A percentile compares a stretch with the other conserved stretches of the same genome.
These are phyloP conservation scores for Retiboletus fuscus DNA, from an alignment of 1,284 basidiomycete genomes.

Conservation along the genomic window DNA sequence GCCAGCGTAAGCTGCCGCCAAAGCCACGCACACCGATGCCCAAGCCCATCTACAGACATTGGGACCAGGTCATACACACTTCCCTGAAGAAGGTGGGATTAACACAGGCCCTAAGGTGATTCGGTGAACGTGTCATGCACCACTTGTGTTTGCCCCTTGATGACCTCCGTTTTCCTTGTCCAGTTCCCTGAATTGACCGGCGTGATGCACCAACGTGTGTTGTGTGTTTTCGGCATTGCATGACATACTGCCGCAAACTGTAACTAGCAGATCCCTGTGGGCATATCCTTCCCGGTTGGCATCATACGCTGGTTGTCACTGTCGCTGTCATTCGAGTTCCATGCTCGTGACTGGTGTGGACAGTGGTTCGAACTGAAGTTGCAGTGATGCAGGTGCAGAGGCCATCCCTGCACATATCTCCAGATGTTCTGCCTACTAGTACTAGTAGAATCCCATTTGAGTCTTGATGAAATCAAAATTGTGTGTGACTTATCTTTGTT, in stretches of 20 bases:
- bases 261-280: slow-evolving; percentile 27
- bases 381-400: no score
- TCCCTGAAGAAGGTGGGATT: slow-evolving; percentile 71
- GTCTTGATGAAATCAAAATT: no score
- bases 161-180: slow-evolving; percentile 53
- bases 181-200: no score
- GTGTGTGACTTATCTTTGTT: no score
- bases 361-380: slow-evolving; percentile 26
- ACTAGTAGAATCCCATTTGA: no score
- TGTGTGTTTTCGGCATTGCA: slow-evolving; percentile 13
- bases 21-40: slow-evolving; percentile 52
- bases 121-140: slow-evolving; percentile 44
- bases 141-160: slow-evolving; percentile 29
- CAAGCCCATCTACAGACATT: slow-evolving; percentile 62
- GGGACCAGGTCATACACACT: slow-evolving; percentile 68
- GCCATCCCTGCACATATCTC: slow-evolving; percentile 56
- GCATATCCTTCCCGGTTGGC: slow-evolving; percentile 1
- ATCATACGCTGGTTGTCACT: slow-evolving; percentile 27
- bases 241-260: slow-evolving; percentile 13
- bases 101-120: slow-evolving; percentile 69
- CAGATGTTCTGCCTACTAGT: slow-evolving; percentile 46
- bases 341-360: slow-evolving; percentile 37
- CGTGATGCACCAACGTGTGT: slow-evolving; percentile 3
- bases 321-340: slow-evolving; percentile 34
- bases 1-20: slow-evolving; percentile 46